Conservation (phyloP, 1,139 yeast genomes). For the Geotrichum citri-aurantii region DNA sequence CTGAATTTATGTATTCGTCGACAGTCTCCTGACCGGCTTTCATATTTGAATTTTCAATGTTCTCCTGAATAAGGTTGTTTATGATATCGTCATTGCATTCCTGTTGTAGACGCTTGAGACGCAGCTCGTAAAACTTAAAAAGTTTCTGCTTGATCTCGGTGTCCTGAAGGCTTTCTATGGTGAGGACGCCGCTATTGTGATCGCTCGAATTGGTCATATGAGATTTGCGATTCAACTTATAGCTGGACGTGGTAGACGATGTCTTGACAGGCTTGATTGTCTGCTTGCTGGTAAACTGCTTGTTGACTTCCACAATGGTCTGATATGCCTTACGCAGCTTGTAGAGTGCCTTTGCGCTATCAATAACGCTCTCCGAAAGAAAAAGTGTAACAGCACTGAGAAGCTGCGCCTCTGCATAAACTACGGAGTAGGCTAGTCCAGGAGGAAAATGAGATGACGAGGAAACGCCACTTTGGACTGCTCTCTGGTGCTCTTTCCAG, state of each 20-base stretch:
- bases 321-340: slow-evolving; percentile 86
- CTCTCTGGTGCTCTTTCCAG: slow-evolving; percentile 54
- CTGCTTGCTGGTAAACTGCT: slow-evolving; percentile 26
- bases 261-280: neutral
- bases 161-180: slow-evolving; percentile 16
- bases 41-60: neutral
- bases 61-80: neutral
- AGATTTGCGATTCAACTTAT: neutral
- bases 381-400: slow-evolving; percentile 72
- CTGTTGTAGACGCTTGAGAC: slow-evolving; percentile 16
- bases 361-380: slow-evolving; percentile 61
- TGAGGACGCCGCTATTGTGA: slow-evolving; percentile 12
- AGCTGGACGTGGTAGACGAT: slow-evolving; percentile 8
- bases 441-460: slow-evolving; percentile 82
- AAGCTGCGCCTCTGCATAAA: slow-evolving; percentile 80
- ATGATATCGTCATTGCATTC: slow-evolving; percentile 11
- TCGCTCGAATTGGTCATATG: slow-evolving; percentile 1
- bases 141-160: slow-evolving; percentile 17
- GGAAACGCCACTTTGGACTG: slow-evolving; percentile 50
- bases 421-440: slow-evolving; percentile 88
- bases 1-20: slow-evolving; percentile 91
- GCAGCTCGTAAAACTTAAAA: slow-evolving; percentile 12
- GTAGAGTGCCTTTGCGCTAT: slow-evolving; percentile 81
- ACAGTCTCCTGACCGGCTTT: slow-evolving; percentile 29
- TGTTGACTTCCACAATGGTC: slow-evolving; percentile 70